Conservation (phyloP, 768 basidiomycete species). For the Russula emetica region DNA sequence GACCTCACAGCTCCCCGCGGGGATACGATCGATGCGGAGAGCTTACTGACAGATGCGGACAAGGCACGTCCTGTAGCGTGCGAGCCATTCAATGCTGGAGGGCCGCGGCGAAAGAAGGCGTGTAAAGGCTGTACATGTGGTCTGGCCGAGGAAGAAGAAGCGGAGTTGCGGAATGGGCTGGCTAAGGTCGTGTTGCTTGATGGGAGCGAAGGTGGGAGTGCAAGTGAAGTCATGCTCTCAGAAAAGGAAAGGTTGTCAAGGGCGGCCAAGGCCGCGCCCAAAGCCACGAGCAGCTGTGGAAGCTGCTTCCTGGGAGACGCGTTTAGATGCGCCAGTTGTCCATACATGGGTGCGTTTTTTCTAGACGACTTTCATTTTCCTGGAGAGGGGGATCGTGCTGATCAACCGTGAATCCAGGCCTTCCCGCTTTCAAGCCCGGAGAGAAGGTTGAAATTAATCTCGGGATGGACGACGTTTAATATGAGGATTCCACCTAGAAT, state of each 20-base stretch:
- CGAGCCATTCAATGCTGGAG: constrained; percentile 52
- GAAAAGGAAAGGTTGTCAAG: constrained; percentile 63
- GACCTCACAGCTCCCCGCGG: constrained; percentile 66
- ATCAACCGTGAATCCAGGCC: constrained; percentile 49
- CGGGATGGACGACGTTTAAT: constrained; percentile 80
- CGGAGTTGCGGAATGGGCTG: constrained; percentile 51
- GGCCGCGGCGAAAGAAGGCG: constrained; percentile 76
- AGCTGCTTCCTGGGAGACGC: constrained; percentile 98
- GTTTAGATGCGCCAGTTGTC: constrained; percentile 93
- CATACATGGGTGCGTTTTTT: constrained; percentile 77
- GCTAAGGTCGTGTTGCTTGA: constrained; percentile 67
- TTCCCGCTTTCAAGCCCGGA: constrained; percentile 97
- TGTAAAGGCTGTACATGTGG: constrained; percentile 98
- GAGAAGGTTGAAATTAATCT: constrained; percentile 94
- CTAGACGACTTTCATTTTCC: constrained; percentile 8
- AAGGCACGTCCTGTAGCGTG: constrained; percentile 73
- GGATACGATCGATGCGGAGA: constrained; percentile 74
- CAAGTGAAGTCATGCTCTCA: constrained; percentile 50
- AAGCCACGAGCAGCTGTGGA: constrained; percentile 95
- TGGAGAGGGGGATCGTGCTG: neutral
- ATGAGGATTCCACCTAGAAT: neutral
- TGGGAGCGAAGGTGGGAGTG: constrained; percentile 54
- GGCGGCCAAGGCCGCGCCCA: constrained; percentile 68
- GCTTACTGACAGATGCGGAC: constrained; percentile 80
- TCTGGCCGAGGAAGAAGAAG: constrained; percentile 87